These are phyloP conservation scores for Entomortierella parvispora DNA, from an alignment of 192 early-diverging fungal species.

Conservation along the genomic window DNA sequence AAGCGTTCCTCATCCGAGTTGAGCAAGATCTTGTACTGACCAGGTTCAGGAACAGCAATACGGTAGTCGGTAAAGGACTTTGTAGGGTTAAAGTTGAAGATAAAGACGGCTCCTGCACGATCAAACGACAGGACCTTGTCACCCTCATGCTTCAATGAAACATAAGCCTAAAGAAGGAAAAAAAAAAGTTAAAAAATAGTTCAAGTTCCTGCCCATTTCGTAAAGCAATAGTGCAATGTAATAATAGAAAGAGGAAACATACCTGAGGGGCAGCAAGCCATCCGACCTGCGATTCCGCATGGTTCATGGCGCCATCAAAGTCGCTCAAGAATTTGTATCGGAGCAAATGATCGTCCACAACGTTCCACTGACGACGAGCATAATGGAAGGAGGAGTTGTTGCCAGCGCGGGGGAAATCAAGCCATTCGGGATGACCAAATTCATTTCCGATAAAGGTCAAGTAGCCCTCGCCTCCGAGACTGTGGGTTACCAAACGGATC, in stretches of 20 bases:
- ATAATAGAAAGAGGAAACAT: slow-evolving; percentile 2
- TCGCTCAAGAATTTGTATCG: slow-evolving; percentile 94
- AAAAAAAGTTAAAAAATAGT: not conserved
- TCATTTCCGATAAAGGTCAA: slow-evolving; percentile 97
- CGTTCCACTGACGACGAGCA: slow-evolving; percentile 93
- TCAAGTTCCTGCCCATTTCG: too few relatives aligned
- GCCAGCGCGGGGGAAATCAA: slow-evolving; percentile 95
- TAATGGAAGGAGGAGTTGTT: slow-evolving; percentile 92
- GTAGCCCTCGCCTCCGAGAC: slow-evolving; percentile 94
- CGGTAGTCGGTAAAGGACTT: slow-evolving; percentile 90
- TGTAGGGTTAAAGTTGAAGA: slow-evolving; percentile 95
- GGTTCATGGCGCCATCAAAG: slow-evolving; percentile 89
- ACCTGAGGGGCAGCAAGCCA: slow-evolving; percentile 76
- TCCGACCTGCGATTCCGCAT: slow-evolving; percentile 70
- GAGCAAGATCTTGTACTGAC: slow-evolving; percentile 80
- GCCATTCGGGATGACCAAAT: slow-evolving; percentile 98
- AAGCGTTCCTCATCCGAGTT: slow-evolving; percentile 82
- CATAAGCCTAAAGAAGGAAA: slow-evolving; percentile 64
- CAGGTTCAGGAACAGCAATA: slow-evolving; percentile 76
- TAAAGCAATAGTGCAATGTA: too few relatives aligned
- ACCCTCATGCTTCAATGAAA: slow-evolving; percentile 88
- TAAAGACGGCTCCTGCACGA: slow-evolving; percentile 86
- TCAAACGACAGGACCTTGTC: slow-evolving; percentile 97
- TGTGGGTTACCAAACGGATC: slow-evolving; percentile 88
- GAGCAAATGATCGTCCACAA: slow-evolving; percentile 83